Base-by-base conservation (phyloP, 495 filamentous ascomycete genomes). In the Corynascus novoguineensis region DNA sequence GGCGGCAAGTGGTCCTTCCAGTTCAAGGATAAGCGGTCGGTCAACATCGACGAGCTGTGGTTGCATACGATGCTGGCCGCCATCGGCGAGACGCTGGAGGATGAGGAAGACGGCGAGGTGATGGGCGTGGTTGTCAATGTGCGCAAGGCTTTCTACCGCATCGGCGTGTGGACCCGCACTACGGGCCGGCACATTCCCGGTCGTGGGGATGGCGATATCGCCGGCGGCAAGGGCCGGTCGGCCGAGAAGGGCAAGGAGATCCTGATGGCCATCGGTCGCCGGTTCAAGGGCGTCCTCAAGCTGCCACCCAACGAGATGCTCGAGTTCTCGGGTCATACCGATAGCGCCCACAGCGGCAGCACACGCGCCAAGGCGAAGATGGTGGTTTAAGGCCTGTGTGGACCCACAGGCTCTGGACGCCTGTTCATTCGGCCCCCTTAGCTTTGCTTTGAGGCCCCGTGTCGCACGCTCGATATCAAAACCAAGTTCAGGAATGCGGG, bases 91-190 rank as follows among this genome's bases (percentile, higher is more conserved):
- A 97, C 92, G 6, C 88, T 99, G 56, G 93, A 99, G 79, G 78
- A 83, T n/a, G 85, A 87, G 61, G 88, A 95, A 57, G 93, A 96
- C 65, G 88, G 88, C 61, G 93, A 99, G 73, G 88, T 99, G 66
- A 97, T 97, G 93, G 93, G 93, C 58, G 95, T 97, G 21, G 93
- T 99, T 28, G 92, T 97, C 75, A 99, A 97, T 72, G 93, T 97
- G 42, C 87, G 93, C 68, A 97, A 95, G 77, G 92, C 86, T 31
- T 97, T 97, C 82, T 99, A 87, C 81, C 89, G 93, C 72, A 86
- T 99, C 59, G 91, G 92, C 55, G 78, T 81, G 61, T 97, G 92
- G 92, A 96, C 91, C 50, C 86, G 89, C 62, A 93, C 90, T 42
- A 87, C 91, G 24, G 92, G 92, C 64, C 90, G 90, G 80, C 78